A percentile compares a stretch with the other conserved stretches of the same genome.
Conservation (phyloP, 1,139 yeast species). For the Pichia sp. region DNA sequence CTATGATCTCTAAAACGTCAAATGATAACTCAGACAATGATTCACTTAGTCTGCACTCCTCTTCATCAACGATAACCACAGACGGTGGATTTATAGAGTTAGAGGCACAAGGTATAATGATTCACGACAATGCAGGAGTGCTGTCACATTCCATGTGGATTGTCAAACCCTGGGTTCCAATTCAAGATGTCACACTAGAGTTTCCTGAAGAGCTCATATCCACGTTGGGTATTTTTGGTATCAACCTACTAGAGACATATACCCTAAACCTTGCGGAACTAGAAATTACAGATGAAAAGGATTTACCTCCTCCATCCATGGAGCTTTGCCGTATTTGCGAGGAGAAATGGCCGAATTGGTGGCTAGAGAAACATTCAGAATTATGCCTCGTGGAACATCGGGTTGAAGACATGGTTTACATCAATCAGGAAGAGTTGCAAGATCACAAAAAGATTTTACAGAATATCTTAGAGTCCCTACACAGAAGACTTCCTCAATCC, state of each 20-base stretch:
- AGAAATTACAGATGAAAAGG: slow-evolving; percentile 53
- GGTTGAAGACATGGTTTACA: slow-evolving; percentile 71
- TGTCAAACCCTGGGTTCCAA: slow-evolving; percentile 65
- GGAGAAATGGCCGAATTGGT: slow-evolving; percentile 90
- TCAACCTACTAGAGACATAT: slow-evolving; percentile 75
- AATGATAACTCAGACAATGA: slow-evolving; percentile 18
- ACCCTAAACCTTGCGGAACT: slow-evolving; percentile 54
- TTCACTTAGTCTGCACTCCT: slow-evolving; percentile 23
- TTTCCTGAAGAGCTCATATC: slow-evolving; percentile 62
- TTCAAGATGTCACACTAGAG: slow-evolving; percentile 51
- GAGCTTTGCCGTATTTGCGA: slow-evolving; percentile 92
- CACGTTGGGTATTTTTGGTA: slow-evolving; percentile 72
- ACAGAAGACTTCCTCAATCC: slow-evolving; percentile 13
- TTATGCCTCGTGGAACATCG: slow-evolving; percentile 81
- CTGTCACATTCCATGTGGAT: slow-evolving; percentile 94
- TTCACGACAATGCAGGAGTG: slow-evolving; percentile 56
- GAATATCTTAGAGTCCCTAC: slow-evolving; percentile 34
- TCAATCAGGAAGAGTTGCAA: slow-evolving; percentile 65
- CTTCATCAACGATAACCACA: slow-evolving; percentile 23
- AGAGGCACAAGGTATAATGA: slow-evolving; percentile 93
- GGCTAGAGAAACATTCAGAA: slow-evolving; percentile 88
- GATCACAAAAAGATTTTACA: slow-evolving; percentile 62
- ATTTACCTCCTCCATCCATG: slow-evolving; percentile 68
- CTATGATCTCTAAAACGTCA: not conserved
- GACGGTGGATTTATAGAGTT: slow-evolving; percentile 62